Evolutionary conservation across 2,329 filamentous ascomycete species (phyloP), one percentile per base, ranked within the genome.

Genomic region (Diaporthe vaccinii): DNA sequence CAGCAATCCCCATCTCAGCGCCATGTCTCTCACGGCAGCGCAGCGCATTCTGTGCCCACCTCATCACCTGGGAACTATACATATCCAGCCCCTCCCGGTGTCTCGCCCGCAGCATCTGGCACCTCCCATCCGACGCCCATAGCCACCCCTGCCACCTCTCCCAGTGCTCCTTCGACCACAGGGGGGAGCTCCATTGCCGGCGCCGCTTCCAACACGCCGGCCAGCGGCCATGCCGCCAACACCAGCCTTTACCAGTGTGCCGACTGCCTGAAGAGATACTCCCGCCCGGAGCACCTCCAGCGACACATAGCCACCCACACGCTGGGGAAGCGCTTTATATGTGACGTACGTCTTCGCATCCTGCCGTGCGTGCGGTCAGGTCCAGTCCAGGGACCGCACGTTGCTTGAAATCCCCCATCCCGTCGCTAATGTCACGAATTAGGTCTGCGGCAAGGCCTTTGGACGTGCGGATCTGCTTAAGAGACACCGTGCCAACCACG

Each of bases 381-480:
- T 17, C 49, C 57, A 15, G 34, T 14, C n/a, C 61, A 49, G 41
- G 41, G 39, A 28, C 61, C 61, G 41, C 61, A 49, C 9, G 22
- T 25, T 28, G 22, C 44, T 55, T 20, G 31, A 7, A 53, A 59
- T 39, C 31, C 34, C 73, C 73, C 34, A 22, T 46, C n/a, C 78
- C 78, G 49, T 62, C 79, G 78, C 77, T 80, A 79, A 77, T 79
- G 77, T 39, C 58, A 69, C 72, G 31, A 78, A 75, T 39, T 82
- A 87, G 53, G 83, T 90, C 73, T 89, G 88, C 77, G 85, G 87
- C 73, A 90, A 90, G 78, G 86, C 86, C 7, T 90, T 90, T 79
- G 87, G 87, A 14, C 85, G 88, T 28, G 88, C 88, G 74, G 88
- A 90, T 78, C 83, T 90, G 15, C 83, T 89, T 70, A 89, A 89